Evolutionary conservation across 495 filamentous ascomycete species (phyloP).

Genomic region (Daldinia loculata): DNA sequence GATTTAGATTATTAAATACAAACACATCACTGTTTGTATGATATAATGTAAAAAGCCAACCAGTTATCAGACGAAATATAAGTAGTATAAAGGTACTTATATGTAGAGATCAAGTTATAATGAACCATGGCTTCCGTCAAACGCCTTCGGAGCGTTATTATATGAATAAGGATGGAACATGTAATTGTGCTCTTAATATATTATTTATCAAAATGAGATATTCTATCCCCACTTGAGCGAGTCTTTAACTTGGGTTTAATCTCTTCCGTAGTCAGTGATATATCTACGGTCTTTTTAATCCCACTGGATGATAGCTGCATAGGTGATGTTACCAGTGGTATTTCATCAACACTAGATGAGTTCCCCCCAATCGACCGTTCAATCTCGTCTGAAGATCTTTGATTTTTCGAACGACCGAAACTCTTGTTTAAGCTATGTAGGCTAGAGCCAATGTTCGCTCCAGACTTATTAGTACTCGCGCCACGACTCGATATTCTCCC

Average conservation of each 20-base stretch:
- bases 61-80: no score
- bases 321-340: constrained; percentile 32
- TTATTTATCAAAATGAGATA: constrained; percentile 26
- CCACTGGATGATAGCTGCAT: neutral
- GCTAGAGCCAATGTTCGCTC: constrained; percentile 12
- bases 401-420: constrained; percentile 18
- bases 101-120: no score
- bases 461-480: constrained; percentile 19
- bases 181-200: neutral
- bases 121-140: no score
- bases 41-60: no score
- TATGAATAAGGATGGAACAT: no score
- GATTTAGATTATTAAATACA: no score
- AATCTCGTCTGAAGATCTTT: constrained; percentile 16
- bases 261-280: constrained; percentile 26
- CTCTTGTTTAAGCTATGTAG: constrained; percentile 29
- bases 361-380: constrained; percentile 28
- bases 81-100: no score
- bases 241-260: constrained; percentile 1
- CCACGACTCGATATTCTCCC: constrained; percentile 34
- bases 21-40: no score
- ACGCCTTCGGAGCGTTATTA: no score
- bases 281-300: constrained; percentile 31
- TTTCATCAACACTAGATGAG: constrained; percentile 39
- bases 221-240: neutral